Percentiles rank a stretch among this genome's conserved stretches.
Evolutionary conservation across 345 rosid species (phyloP).

Genomic region (Populus nigra): DNA sequence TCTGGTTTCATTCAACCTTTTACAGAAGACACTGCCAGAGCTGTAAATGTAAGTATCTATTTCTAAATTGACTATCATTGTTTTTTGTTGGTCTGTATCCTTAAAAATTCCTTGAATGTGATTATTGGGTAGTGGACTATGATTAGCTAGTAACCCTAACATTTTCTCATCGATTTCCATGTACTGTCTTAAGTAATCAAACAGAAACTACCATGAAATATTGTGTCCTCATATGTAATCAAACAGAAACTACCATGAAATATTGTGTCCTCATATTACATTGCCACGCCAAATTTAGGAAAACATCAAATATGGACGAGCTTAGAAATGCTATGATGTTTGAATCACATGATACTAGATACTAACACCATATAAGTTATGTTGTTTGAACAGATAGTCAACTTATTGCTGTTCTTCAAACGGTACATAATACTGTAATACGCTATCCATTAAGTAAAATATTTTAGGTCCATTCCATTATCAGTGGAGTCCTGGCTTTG

Average conservation of each 20-base stretch:
- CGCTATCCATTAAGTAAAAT: neutral
- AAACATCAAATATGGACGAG: neutral
- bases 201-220: neutral
- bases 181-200: no score
- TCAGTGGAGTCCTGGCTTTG: no score
- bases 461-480: neutral
- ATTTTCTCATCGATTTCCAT: neutral
- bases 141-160: neutral
- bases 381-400: neutral
- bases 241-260: neutral
- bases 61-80: neutral
- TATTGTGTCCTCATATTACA: neutral
- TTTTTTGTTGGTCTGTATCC: neutral
- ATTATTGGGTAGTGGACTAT: neutral
- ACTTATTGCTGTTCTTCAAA: neutral
- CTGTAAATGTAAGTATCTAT: constrained; percentile 67
- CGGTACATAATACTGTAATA: neutral
- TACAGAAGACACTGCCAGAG: constrained; percentile 73
- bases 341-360: neutral
- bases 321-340: neutral
- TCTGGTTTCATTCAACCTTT: constrained; percentile 70
- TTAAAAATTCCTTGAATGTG: neutral
- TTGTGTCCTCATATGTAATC: neutral
- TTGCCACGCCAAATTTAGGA: neutral
- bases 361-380: neutral